phyloP scores from a whole-genome alignment of 257 asterid genomes.

The Handroanthus guayacan region DNA sequence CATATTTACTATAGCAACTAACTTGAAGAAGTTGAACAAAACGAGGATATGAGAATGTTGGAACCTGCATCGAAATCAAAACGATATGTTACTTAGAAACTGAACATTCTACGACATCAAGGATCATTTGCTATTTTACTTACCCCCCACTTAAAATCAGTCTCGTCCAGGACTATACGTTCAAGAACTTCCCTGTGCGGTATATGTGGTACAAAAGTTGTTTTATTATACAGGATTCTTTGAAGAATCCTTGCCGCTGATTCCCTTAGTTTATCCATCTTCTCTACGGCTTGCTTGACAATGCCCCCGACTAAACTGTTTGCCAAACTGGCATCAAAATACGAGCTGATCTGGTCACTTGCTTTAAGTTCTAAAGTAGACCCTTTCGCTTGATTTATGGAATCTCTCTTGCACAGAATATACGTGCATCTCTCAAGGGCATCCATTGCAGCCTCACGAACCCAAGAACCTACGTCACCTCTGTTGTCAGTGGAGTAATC shows the following conservation, averaged over 20 bases:
- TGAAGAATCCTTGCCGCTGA: slow-evolving; percentile 81
- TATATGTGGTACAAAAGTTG: slow-evolving; percentile 66
- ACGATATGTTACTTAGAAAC: slow-evolving; percentile 31
- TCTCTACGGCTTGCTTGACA: slow-evolving; percentile 90
- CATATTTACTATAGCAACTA: slow-evolving; percentile 73
- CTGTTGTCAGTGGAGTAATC: slow-evolving; percentile 96
- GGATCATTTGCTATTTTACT: slow-evolving; percentile 42
- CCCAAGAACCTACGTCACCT: slow-evolving; percentile 99
- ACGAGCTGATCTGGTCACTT: slow-evolving; percentile 42
- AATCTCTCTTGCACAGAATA: slow-evolving; percentile 71
- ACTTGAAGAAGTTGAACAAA: slow-evolving; percentile 79
- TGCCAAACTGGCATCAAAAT: slow-evolving; percentile 70
- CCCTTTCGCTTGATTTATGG: slow-evolving; percentile 40
- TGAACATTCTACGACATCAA: slow-evolving; percentile 22
- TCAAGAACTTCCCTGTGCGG: slow-evolving; percentile 71
- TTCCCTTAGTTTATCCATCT: slow-evolving; percentile 94
- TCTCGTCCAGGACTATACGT: slow-evolving; percentile 61
- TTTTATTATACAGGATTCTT: slow-evolving; percentile 66
- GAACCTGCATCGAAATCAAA: slow-evolving; percentile 68
- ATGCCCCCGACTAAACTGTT: slow-evolving; percentile 69
- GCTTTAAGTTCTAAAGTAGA: slow-evolving; percentile 40
- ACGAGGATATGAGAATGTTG: slow-evolving; percentile 74
- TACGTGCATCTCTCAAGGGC: slow-evolving; percentile 93
- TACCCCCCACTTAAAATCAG: slow-evolving; percentile 82
- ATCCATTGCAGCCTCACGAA: slow-evolving; percentile 95